A percentile compares a stretch with the other conserved stretches of the same genome.
Conservation (phyloP, 352 stramenopile genomes). For the Phytophthora kernoviae region DNA sequence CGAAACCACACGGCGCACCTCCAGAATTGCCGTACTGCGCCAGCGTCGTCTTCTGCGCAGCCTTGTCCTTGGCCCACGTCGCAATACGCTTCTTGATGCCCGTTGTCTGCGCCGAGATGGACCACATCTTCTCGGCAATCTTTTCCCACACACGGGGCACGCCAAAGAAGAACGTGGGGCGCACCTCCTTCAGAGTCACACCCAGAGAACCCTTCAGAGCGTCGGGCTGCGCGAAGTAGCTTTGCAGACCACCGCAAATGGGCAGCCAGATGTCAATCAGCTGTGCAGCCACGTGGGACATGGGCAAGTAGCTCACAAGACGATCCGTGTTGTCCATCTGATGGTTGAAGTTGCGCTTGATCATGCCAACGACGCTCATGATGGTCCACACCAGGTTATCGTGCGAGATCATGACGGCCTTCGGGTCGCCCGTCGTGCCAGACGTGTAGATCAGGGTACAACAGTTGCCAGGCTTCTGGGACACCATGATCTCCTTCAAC, state of each 20-base stretch:
- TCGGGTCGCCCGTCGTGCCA: slow-evolving; percentile 94
- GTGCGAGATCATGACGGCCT: slow-evolving; percentile 97
- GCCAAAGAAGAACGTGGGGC: slow-evolving; percentile 90
- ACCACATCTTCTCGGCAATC: slow-evolving; percentile 92
- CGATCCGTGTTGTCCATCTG: slow-evolving; percentile 70
- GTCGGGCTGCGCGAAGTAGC: slow-evolving; percentile 91
- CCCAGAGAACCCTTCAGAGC: slow-evolving; percentile 90
- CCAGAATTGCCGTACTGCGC: slow-evolving; percentile 88
- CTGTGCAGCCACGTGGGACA: slow-evolving; percentile 90
- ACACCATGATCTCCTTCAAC: slow-evolving; percentile 76
- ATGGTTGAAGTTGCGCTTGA: slow-evolving; percentile 63
- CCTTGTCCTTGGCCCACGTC: slow-evolving; percentile 90
- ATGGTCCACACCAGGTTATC: slow-evolving; percentile 93
- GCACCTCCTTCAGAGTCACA: slow-evolving; percentile 85
- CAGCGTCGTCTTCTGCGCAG: slow-evolving; percentile 71
- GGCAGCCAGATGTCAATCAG: slow-evolving; percentile 89
- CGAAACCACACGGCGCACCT: slow-evolving; percentile 88
- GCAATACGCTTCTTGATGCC: slow-evolving; percentile 93
- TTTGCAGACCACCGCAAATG: slow-evolving; percentile 59
- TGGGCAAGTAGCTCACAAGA: slow-evolving; percentile 88
- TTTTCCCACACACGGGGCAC: slow-evolving; percentile 94
- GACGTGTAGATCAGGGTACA: slow-evolving; percentile 95
- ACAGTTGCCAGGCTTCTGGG: slow-evolving; percentile 85
- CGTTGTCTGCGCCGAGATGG: slow-evolving; percentile 82
- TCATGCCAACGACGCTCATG: slow-evolving; percentile 58